These are phyloP conservation scores for Calonectria henricotiae DNA, from an alignment of 2,329 filamentous ascomycete genomes.

Conservation along the genomic window DNA sequence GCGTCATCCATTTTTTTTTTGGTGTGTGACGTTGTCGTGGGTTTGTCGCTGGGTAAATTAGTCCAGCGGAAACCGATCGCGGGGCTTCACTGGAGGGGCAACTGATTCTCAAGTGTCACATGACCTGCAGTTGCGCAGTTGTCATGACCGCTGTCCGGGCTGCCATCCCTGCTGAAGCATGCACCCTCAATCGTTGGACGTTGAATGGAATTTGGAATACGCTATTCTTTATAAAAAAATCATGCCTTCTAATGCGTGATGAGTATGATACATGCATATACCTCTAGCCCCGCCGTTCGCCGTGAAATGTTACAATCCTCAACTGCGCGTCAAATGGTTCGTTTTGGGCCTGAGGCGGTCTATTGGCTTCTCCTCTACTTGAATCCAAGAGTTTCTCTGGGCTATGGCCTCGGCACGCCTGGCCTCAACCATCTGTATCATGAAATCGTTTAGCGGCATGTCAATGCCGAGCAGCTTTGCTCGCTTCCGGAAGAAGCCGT, in stretches of 20 bases:
- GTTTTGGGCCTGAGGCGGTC: not conserved
- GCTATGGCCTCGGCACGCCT: conserved; percentile 66
- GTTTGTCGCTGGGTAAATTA: conserved; percentile 41
- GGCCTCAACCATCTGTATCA: conserved; percentile 81
- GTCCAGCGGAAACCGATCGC: conserved; percentile 41
- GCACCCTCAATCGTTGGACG: not conserved
- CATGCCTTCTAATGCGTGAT: conserved; percentile 10
- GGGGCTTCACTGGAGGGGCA: conserved; percentile 52
- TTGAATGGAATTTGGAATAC: not conserved
- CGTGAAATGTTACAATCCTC: conserved; percentile 7
- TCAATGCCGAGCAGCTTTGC: conserved; percentile 82
- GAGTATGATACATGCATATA: conserved; percentile 10
- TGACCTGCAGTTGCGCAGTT: conserved; percentile 37
- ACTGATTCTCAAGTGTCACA: conserved; percentile 37
- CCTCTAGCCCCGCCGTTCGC: conserved; percentile 11
- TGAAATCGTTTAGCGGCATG: conserved; percentile 80
- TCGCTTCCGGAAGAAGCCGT: conserved; percentile 86
- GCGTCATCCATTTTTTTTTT: conserved; percentile 61
- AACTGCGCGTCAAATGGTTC: not conserved
- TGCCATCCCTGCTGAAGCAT: not conserved
- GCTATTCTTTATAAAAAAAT: conserved; percentile 1
- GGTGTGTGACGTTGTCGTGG: conserved; percentile 32
- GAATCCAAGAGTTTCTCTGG: conserved; percentile 56
- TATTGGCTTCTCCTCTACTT: conserved; percentile 58
- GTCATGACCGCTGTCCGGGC: conserved; percentile 14